Conservation (phyloP, 169 alveolate species). For the Cryptosporidium ubiquitum region DNA sequence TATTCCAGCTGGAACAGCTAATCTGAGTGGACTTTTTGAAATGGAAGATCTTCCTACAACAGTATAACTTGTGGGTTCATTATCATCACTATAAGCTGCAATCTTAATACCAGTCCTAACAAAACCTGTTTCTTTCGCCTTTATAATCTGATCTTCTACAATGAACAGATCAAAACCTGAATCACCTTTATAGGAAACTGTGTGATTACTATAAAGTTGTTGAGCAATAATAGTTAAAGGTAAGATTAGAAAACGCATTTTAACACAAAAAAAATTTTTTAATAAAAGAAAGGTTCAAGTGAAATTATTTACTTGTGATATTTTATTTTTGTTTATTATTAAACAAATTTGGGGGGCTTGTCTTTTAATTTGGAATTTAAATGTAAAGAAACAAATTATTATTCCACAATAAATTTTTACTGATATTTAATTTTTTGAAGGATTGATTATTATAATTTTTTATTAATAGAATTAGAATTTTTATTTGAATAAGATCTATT, state of each 20-base stretch:
- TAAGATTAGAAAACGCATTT: neutral
- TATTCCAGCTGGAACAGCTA: conserved; percentile 88
- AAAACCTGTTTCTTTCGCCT: conserved; percentile 82
- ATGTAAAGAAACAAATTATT: too few relatives aligned
- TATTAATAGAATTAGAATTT: too few relatives aligned
- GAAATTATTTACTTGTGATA: too few relatives aligned
- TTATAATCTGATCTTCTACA: conserved; percentile 81
- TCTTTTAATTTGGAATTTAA: too few relatives aligned
- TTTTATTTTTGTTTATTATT: too few relatives aligned
- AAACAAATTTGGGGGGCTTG: too few relatives aligned
- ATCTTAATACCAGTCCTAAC: conserved; percentile 85
- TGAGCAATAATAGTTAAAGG: conserved; percentile 74
- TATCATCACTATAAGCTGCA: conserved; percentile 81
- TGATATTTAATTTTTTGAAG: too few relatives aligned
- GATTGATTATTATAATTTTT: too few relatives aligned
- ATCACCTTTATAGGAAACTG: conserved; percentile 85
- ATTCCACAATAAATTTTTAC: too few relatives aligned
- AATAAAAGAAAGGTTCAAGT: too few relatives aligned
- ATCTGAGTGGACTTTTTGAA: conserved; percentile 88
- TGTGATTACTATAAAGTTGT: conserved; percentile 80
- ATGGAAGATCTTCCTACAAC: conserved; percentile 87
- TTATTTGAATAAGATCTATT: too few relatives aligned
- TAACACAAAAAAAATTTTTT: too few relatives aligned
- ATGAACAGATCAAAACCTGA: conserved; percentile 88
- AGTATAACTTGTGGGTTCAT: conserved; percentile 75